These are phyloP conservation scores for Tuber magnatum DNA, from an alignment of 495 filamentous ascomycete genomes.

Conservation along the genomic window DNA sequence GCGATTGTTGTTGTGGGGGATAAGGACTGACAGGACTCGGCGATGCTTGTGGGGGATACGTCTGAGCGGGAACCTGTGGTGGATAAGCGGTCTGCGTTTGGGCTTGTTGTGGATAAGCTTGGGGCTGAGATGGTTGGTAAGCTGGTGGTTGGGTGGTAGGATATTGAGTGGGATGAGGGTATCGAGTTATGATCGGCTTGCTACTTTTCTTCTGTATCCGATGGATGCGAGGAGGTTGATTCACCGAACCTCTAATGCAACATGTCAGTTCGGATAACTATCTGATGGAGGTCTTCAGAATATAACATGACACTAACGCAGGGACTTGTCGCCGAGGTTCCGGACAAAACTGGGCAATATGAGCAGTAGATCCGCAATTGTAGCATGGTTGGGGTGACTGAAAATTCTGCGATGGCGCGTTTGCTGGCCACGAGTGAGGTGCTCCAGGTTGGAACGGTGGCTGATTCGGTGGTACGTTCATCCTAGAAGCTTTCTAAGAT, in stretches of 20 bases:
- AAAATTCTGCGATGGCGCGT: conserved; percentile 30
- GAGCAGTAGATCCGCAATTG: conserved; percentile 45
- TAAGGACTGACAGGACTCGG: conserved; percentile 18
- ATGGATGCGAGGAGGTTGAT: conserved; percentile 29
- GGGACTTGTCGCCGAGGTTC: conserved; percentile 48
- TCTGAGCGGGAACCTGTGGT: conserved; percentile 16
- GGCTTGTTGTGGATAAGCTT: conserved; percentile 35
- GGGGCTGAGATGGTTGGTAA: conserved; percentile 21
- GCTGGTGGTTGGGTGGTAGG: conserved; percentile 27
- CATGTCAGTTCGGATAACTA: conserved; percentile 4
- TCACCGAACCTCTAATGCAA: conserved; percentile 30
- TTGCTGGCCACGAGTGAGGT: conserved; percentile 24
- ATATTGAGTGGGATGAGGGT: conserved; percentile 40
- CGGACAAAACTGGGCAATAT: conserved; percentile 47
- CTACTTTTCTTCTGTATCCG: conserved; percentile 42
- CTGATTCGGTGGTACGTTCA: conserved; percentile 35
- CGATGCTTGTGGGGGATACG: conserved; percentile 27
- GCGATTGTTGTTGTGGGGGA: conserved; percentile 27
- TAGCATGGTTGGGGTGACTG: conserved; percentile 43
- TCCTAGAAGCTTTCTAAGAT: conserved; percentile 23
- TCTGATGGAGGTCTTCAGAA: background rate
- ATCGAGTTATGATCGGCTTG: conserved; percentile 44
- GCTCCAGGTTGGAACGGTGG: conserved; percentile 35
- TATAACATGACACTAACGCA: conserved; percentile 50
- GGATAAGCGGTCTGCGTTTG: conserved; percentile 35